Percentiles rank a stretch among this genome's conserved stretches.
phyloP scores from a whole-genome alignment of 176 grass and related monocot species.

The Phoenix roebelenii region DNA sequence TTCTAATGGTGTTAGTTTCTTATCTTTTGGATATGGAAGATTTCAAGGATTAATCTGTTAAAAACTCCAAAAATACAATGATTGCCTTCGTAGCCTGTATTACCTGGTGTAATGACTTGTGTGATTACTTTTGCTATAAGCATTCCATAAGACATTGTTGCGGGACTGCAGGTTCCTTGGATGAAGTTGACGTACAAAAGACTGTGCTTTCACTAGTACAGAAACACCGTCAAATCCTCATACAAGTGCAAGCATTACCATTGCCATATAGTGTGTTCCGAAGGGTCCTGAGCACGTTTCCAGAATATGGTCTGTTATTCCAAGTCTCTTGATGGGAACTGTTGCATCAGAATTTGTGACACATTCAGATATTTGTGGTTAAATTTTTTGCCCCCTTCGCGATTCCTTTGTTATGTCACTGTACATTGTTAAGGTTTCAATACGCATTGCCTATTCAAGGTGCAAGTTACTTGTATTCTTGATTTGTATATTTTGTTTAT shows the following conservation, averaged over 20 bases:
- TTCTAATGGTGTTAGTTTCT: too few species aligned
- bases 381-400: too few species aligned
- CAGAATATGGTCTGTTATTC: slow-evolving; percentile 40
- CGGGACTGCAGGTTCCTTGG: slow-evolving; percentile 38
- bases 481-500: too few species aligned
- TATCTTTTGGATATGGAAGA: too few species aligned
- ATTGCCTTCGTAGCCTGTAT: background rate
- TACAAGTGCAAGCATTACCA: slow-evolving; percentile 24
- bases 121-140: background rate
- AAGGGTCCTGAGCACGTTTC: slow-evolving; percentile 36
- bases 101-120: background rate
- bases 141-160: background rate
- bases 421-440: too few species aligned
- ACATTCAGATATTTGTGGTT: too few species aligned
- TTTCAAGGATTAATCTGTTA: too few species aligned
- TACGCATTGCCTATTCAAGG: too few species aligned
- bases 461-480: too few species aligned
- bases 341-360: too few species aligned
- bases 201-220: slow-evolving; percentile 36
- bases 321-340: slow-evolving; percentile 5
- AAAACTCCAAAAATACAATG: too few species aligned
- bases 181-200: slow-evolving; percentile 36
- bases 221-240: slow-evolving; percentile 23
- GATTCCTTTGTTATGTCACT: too few species aligned
- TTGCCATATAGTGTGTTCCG: slow-evolving; percentile 31